Evolutionary conservation across 352 stramenopile genomes (phyloP).

Genomic region (Globisporangium camurandrum): DNA sequence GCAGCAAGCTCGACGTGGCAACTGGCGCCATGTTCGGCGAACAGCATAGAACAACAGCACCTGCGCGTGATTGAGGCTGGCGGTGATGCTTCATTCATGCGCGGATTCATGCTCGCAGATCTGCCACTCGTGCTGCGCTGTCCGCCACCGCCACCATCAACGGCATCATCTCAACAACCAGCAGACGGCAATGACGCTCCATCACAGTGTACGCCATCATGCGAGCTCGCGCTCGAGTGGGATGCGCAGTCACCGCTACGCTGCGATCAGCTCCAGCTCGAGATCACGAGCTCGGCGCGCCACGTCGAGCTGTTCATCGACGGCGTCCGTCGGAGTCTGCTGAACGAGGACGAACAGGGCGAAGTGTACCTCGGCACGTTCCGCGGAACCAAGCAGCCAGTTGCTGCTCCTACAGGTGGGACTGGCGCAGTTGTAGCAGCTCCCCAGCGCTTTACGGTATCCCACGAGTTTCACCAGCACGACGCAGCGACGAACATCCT

Average conservation of each 20-base stretch:
- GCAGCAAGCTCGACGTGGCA: not conserved
- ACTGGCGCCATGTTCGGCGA: no score
- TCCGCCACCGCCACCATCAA: constrained; percentile 1
- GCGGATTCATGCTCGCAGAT: constrained; percentile 6
- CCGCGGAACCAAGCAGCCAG: constrained; percentile 19
- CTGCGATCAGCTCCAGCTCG: constrained; percentile 39
- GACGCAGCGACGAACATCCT: constrained; percentile 43
- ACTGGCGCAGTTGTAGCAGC: not conserved
- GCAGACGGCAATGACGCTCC: constrained; percentile 2
- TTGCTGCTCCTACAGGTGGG: not conserved
- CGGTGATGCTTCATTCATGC: not conserved
- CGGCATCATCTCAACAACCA: no score
- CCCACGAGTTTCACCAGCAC: constrained; percentile 37
- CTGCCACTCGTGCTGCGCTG: constrained; percentile 19
- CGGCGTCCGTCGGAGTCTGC: constrained; percentile 37
- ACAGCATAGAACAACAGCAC: not conserved
- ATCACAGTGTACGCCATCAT: constrained; percentile 7
- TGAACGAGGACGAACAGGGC: constrained; percentile 49
- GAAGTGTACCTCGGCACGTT: constrained; percentile 75
- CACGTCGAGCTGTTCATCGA: constrained; percentile 62
- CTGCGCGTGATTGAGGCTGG: constrained; percentile 2
- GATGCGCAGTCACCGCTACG: constrained; percentile 16
- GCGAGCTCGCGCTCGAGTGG: constrained; percentile 43
- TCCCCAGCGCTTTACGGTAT: constrained; percentile 32
- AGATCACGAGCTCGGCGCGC: constrained; percentile 50